phyloP scores from a whole-genome alignment of 1,139 yeast species.

The Zhuliangozyma blackwelliae region DNA sequence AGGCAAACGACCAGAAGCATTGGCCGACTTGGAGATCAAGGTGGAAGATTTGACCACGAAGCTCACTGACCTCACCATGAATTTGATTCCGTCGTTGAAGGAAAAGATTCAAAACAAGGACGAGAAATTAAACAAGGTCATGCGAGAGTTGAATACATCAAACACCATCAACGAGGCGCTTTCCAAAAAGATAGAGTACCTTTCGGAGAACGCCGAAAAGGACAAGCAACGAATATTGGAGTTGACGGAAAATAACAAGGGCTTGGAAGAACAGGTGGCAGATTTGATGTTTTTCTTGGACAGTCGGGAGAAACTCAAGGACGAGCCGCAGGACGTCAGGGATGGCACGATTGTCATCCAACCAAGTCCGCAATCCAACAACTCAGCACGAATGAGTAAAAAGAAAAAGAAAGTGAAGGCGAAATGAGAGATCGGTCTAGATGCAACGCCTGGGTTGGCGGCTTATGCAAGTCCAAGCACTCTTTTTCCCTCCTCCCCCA shows the following conservation, averaged over 20 bases:
- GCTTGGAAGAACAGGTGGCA: conserved; percentile 63
- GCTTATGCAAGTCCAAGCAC: no score
- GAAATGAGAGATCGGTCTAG: conserved; percentile 2
- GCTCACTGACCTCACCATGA: conserved; percentile 20
- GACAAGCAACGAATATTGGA: conserved; percentile 19
- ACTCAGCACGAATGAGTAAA: conserved; percentile 15
- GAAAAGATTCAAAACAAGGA: conserved; percentile 29
- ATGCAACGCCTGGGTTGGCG: no score
- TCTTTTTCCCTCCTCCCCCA: no score
- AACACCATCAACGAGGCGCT: conserved; percentile 53
- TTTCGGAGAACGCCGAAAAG: conserved; percentile 34
- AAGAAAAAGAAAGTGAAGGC: conserved; percentile 12
- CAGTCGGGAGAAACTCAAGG: conserved; percentile 64
- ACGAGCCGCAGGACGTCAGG: conserved; percentile 64
- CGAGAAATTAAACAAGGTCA: conserved; percentile 24
- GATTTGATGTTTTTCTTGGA: conserved; percentile 83
- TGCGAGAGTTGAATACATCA: conserved; percentile 27
- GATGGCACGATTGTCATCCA: conserved; percentile 62
- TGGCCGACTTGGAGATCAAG: conserved; percentile 30
- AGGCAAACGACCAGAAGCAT: not conserved
- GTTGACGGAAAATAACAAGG: conserved; percentile 39
- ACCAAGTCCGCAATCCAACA: conserved; percentile 16
- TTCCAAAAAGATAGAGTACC: conserved; percentile 50
- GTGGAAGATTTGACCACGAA: conserved; percentile 26
- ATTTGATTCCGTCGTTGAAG: conserved; percentile 30